Evolutionary conservation across 2,329 filamentous ascomycete genomes (phyloP), one percentile per base, ranked within the genome.

Genomic region (Coniochaeta pulveracea): DNA sequence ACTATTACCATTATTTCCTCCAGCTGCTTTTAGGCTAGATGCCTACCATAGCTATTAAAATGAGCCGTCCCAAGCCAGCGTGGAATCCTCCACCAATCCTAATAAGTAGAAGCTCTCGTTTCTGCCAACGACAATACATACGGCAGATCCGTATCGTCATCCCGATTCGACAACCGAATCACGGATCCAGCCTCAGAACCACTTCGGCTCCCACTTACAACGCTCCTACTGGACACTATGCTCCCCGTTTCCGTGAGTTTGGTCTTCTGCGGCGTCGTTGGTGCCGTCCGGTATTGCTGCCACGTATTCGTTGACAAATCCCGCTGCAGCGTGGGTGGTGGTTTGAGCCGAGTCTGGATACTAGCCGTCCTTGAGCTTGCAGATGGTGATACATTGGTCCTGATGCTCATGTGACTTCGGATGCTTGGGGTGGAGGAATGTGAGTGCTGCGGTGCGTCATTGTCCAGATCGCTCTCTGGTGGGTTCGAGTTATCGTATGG

Each of bases 201-300:
- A 3, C 44, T 51, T 17, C 60, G 59, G 19, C 58, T 53, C 21
- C 60, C 38, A 34, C 61, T 68, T 10, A 51, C 44, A 19, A 49
- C 4, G 47, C 24, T 26, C 24, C 11, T n/a, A 6, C 6, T 26
- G 15, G 24, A 45, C 4, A 44, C 43, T n/a, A n/a, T n/a, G n/a
- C n/a, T n/a, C 18, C 53, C 54, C 14, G 60, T 60, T 12, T 57
- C 55, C n/a, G 55, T 52, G 11, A 44, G 50, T 9, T 54, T 58
- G 37, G 64, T 69, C 27, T 56, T 58, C 28, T n/a, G n/a, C 6
- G 66, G 60, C 17, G 68, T 72, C n/a, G 65, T 69, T 1, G 69
- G 68, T 11, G 68, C 68, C 6, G 68, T 72, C 34, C 60, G 56
- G 41, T 64, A 72, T 15, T 60, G 52, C 26, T 52, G 55, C 56